Percentiles rank a stretch among this genome's conserved stretches.
These are phyloP conservation scores for Ophiocordyceps australis DNA, from an alignment of 2,329 filamentous ascomycete species.

Conservation along the genomic window DNA sequence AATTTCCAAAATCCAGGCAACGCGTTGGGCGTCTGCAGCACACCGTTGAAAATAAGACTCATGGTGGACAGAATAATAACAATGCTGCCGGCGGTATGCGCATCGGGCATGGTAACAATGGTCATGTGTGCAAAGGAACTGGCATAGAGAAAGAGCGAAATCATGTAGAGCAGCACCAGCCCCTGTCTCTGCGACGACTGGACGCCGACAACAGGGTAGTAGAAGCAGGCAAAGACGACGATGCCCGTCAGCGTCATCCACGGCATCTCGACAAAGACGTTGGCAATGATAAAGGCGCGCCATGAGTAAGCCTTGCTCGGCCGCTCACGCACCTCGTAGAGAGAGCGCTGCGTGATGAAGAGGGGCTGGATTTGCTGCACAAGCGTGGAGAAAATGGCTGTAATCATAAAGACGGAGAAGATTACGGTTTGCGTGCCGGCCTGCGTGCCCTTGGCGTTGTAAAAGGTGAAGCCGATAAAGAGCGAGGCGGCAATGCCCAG, in stretches of 20 bases:
- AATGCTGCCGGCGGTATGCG: slow-evolving; percentile 47
- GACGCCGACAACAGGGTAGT: slow-evolving; percentile 41
- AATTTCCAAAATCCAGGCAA: slow-evolving; percentile 62
- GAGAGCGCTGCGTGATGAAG: slow-evolving; percentile 53
- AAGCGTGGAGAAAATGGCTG: slow-evolving; percentile 54
- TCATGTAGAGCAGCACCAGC: slow-evolving; percentile 45
- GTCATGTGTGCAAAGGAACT: slow-evolving; percentile 58
- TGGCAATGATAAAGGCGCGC: slow-evolving; percentile 54
- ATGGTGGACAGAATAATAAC: slow-evolving; percentile 41
- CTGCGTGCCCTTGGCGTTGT: slow-evolving; percentile 28
- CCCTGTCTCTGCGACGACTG: slow-evolving; percentile 36
- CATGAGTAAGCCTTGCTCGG: slow-evolving; percentile 61
- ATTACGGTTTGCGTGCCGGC: slow-evolving; percentile 61
- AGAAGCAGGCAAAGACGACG: slow-evolving; percentile 46
- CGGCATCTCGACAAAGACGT: slow-evolving; percentile 54
- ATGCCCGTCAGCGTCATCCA: slow-evolving; percentile 49
- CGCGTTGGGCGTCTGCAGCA: slow-evolving; percentile 36
- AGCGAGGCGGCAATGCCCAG: slow-evolving; percentile 42
- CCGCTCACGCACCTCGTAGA: slow-evolving; percentile 64
- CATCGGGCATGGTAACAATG: slow-evolving; percentile 50
- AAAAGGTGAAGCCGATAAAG: slow-evolving; percentile 65
- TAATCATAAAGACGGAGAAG: slow-evolving; percentile 59
- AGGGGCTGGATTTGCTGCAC: slow-evolving; percentile 59
- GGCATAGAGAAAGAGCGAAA: slow-evolving; percentile 53
- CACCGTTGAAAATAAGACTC: slow-evolving; percentile 43